Base-by-base conservation (phyloP, 345 rosid genomes). In the Brassica napus region DNA sequence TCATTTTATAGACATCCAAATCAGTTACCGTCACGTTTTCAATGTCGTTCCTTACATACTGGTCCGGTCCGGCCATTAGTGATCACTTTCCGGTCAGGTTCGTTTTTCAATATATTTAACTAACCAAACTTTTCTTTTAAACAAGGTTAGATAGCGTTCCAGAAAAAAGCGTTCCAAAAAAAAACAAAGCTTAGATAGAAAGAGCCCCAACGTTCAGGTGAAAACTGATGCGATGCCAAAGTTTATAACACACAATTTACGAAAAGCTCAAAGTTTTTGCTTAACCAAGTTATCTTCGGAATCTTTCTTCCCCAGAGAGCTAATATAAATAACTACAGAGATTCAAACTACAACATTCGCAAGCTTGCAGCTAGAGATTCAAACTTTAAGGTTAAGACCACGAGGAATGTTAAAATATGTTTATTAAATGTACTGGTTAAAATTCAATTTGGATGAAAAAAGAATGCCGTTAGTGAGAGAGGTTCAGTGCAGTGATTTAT, bases 271-370 rank as follows among this genome's bases (percentile, higher is more conserved):
- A 49, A 68, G 32, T 64, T 35, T 76, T 44, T 60, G 62, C 68
- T 59, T 30, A 68, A 59, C 79, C 79, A 42, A 18, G 11, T 39
- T 6, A 59, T 59, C 24, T 60, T 42, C n/a, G 54, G 68, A 76
- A 76, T 76, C 74, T 69, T 44, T 69, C 69, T 76, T 68, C 69
- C 15, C 26, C 68, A n/a, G 8, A 31, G 52, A 66, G 69, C 62
- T 76, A 44, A 1, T 42, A 68, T 4, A 18, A 42, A 28, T 65
- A 76, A 52, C 71, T 54, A 39, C 9, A 8, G 11, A 39, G 12
- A 39, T 39, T 39, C 23, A 21, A 14, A 39, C 18, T 9, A 21
- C 42, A 31, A 66, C 54, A 66, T 12, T 66, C 6, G 18, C 23
- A 14, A 7, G 66, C 21, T 62, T 18, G 66, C 39, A 62, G 23